phyloP scores from a whole-genome alignment of 2,329 filamentous ascomycete genomes.

The Aureobasidium sp. region DNA sequence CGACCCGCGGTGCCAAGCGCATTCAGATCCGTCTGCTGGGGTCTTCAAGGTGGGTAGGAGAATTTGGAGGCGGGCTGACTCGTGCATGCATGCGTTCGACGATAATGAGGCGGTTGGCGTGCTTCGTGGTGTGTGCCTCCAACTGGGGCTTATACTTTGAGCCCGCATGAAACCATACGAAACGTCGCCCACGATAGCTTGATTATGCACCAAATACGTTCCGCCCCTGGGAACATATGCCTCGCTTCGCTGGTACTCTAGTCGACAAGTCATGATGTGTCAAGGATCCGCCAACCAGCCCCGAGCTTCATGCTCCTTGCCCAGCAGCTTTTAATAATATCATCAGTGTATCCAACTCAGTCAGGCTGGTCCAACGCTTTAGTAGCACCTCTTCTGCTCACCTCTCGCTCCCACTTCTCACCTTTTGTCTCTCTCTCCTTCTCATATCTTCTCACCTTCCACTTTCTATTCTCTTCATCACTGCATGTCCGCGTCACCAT shows the following conservation, averaged over 20 bases:
- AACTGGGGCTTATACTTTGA: slow-evolving; percentile 10
- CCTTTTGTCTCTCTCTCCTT: background rate
- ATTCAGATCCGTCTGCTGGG: background rate
- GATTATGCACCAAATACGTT: slow-evolving; percentile 14
- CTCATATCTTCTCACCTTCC: background rate
- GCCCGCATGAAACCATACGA: slow-evolving; percentile 11
- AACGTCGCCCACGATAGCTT: slow-evolving; percentile 14
- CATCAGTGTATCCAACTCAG: slow-evolving; percentile 7
- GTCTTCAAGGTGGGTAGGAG: background rate
- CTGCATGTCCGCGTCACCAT: background rate
- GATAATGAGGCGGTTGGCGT: slow-evolving; percentile 10
- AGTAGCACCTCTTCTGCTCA: slow-evolving; percentile 5
- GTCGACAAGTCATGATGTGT: slow-evolving; percentile 12
- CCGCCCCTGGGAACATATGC: slow-evolving; percentile 8
- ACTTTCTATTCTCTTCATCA: background rate
- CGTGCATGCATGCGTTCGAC: slow-evolving; percentile 10
- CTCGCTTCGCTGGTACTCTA: slow-evolving; percentile 9
- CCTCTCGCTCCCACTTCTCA: background rate
- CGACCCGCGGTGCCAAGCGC: background rate
- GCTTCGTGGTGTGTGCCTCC: slow-evolving; percentile 3
- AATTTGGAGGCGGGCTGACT: slow-evolving; percentile 11
- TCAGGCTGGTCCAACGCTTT: slow-evolving; percentile 9
- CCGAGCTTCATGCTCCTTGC: slow-evolving; percentile 10
- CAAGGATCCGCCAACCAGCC: slow-evolving; percentile 12
- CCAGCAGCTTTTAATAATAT: slow-evolving; percentile 13